Conservation (phyloP, 495 filamentous ascomycete species). For the Tuber melanosporum region DNA sequence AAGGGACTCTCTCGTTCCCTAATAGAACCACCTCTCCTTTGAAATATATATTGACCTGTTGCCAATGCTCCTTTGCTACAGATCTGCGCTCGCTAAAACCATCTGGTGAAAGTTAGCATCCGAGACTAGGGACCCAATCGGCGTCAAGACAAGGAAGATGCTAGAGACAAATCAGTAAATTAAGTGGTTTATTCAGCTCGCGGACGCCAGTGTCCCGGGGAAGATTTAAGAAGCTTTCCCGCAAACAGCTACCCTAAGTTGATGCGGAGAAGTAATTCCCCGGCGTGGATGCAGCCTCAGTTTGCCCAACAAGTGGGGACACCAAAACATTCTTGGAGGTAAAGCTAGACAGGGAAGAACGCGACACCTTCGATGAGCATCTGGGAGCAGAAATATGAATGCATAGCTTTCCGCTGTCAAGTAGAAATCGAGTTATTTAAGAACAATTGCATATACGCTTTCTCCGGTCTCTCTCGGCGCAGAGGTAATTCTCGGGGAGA, state of each 20-base stretch:
- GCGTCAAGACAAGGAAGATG: too few species aligned
- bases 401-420: neutral
- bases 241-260: too few species aligned
- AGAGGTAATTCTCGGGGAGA: neutral
- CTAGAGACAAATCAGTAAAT: too few species aligned
- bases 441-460: neutral
- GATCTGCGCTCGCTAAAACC: too few species aligned
- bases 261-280: neutral
- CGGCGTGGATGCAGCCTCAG: neutral
- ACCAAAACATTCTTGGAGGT: neutral
- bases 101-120: too few species aligned
- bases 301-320: neutral
- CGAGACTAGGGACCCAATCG: too few species aligned
- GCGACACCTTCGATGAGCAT: neutral
- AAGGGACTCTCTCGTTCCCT: too few species aligned
- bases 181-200: too few species aligned
- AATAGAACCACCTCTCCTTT: too few species aligned
- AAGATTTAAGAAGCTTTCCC: neutral
- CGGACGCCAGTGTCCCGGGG: neutral
- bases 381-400: neutral
- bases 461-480: neutral
- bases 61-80: too few species aligned
- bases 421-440: neutral
- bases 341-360: neutral
- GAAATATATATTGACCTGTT: too few species aligned